These are phyloP conservation scores for Phytopythium montanum DNA, from an alignment of 352 stramenopile species.

Conservation along the genomic window DNA sequence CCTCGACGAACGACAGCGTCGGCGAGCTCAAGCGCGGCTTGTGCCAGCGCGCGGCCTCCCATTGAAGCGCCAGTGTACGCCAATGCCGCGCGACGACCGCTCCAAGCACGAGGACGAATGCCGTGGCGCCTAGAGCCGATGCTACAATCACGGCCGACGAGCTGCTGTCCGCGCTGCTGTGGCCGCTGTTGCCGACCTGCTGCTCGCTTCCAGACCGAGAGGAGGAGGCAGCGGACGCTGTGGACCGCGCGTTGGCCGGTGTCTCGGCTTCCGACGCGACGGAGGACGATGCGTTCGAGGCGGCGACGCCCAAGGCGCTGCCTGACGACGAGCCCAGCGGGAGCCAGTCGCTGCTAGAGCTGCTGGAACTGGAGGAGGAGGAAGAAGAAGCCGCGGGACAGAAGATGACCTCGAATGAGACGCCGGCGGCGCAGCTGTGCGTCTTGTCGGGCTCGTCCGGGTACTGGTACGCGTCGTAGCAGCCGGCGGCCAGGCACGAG, in stretches of 20 bases:
- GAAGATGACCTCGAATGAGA: constrained; percentile 44
- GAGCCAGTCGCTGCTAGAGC: constrained; percentile 1
- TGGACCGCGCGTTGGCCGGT: background rate
- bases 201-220: background rate
- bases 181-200: background rate
- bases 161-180: background rate
- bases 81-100: constrained; percentile 5
- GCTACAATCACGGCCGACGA: background rate
- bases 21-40: constrained; percentile 5
- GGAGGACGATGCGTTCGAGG: constrained; percentile 7
- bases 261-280: background rate
- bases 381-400: constrained; percentile 20
- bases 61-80: constrained; percentile 2
- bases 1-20: constrained; percentile 9
- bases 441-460: constrained; percentile 56
- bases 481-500: constrained; percentile 49
- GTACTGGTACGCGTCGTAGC: constrained; percentile 60
- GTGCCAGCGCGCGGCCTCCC: constrained; percentile 4
- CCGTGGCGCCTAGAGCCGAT: too few relatives aligned
- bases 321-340: background rate
- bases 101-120: background rate
- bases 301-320: background rate
- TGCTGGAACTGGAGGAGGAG: background rate
- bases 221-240: background rate
- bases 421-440: constrained; percentile 30